Percentiles rank a stretch among this genome's conserved stretches.
Evolutionary conservation across 139 green algal genomes (phyloP).

Genomic region (Micractinium sp.): DNA sequence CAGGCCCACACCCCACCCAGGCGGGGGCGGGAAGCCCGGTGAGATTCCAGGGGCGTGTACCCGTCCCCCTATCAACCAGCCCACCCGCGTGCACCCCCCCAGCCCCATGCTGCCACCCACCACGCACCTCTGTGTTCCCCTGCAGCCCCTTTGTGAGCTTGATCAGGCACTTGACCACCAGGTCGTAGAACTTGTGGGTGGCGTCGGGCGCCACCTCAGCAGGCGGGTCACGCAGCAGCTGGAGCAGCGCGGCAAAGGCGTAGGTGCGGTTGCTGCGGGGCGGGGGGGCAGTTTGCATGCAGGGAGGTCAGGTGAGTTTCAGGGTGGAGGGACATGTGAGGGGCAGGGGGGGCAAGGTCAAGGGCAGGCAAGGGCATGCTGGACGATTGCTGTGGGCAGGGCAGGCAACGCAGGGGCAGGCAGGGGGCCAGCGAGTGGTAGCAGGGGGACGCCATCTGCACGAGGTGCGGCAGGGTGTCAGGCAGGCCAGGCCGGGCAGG

Average conservation of each 20-base stretch:
- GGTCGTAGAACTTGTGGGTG: slow-evolving; percentile 77
- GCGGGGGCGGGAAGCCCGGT: too few species aligned
- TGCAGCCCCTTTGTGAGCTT: slow-evolving; percentile 91
- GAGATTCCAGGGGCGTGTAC: too few species aligned
- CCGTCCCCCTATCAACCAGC: too few species aligned
- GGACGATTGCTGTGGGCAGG: too few species aligned
- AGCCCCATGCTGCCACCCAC: neutral
- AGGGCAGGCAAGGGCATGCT: too few species aligned
- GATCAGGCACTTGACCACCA: slow-evolving; percentile 98
- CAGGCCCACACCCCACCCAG: neutral
- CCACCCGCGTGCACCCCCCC: neutral
- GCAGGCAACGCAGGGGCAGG: too few species aligned
- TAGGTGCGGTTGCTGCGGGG: slow-evolving; percentile 63
- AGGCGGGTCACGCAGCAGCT: slow-evolving; percentile 69
- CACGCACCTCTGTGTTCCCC: slow-evolving; percentile 58
- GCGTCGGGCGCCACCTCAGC: slow-evolving; percentile 26
- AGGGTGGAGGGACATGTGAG: neutral
- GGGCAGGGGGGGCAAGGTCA: too few species aligned
- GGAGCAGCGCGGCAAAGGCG: slow-evolving; percentile 81
- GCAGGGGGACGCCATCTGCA: too few species aligned
- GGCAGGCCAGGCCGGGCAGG: too few species aligned
- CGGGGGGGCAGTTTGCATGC: neutral
- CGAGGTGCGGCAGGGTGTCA: too few species aligned
- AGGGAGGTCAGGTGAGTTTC: neutral
- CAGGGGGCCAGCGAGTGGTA: too few species aligned